A percentile compares a stretch with the other conserved stretches of the same genome.
Evolutionary conservation across 495 filamentous ascomycete genomes (phyloP).

Genomic region (Neurospora discreta): DNA sequence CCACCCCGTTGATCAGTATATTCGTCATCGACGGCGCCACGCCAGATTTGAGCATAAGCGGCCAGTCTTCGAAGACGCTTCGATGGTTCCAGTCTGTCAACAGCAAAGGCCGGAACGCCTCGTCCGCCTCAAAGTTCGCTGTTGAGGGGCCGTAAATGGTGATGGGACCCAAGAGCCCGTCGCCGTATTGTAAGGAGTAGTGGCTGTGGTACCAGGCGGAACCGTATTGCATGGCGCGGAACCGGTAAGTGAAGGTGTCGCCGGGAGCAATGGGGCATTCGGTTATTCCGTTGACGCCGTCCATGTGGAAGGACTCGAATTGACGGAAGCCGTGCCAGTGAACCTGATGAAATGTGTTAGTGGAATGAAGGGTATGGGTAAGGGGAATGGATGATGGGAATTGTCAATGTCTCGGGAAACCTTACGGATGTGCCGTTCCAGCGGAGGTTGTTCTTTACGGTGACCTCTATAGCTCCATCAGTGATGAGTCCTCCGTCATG

Average conservation of each 20-base stretch:
- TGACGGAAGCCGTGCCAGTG: slow-evolving; percentile 19
- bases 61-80: slow-evolving; percentile 24
- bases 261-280: slow-evolving; percentile 36
- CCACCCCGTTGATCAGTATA: slow-evolving; percentile 39
- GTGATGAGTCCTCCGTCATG: neutral
- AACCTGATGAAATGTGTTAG: neutral
- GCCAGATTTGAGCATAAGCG: slow-evolving; percentile 13
- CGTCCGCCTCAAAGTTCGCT: slow-evolving; percentile 27
- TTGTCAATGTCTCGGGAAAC: no score
- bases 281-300: slow-evolving; percentile 36
- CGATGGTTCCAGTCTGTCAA: slow-evolving; percentile 33
- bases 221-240: slow-evolving; percentile 39
- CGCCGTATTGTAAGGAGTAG: slow-evolving; percentile 34
- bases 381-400: no score
- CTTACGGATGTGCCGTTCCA: slow-evolving; percentile 11
- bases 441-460: slow-evolving; percentile 5
- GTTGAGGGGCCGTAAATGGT: slow-evolving; percentile 29
- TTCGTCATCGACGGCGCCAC: slow-evolving; percentile 28
- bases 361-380: no score
- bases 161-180: slow-evolving; percentile 32
- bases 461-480: neutral
- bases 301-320: slow-evolving; percentile 25
- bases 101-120: slow-evolving; percentile 28
- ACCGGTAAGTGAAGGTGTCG: slow-evolving; percentile 34
- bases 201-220: slow-evolving; percentile 48